Base-by-base conservation (phyloP, 208 protist genomes). In the Trypanosoma caninum region DNA sequence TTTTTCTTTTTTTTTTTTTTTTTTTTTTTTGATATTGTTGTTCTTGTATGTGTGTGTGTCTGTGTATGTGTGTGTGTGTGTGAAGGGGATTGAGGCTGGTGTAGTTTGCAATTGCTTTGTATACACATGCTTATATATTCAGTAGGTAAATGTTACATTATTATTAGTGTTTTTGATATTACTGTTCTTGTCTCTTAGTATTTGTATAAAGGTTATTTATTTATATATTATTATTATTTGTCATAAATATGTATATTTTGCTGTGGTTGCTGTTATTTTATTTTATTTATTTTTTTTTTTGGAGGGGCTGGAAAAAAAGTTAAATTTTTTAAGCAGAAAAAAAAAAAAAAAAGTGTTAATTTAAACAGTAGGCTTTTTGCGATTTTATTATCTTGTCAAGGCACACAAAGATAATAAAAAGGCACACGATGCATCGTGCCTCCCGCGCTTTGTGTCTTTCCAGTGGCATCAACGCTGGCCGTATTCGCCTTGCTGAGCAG, bases 401-500 rank as follows among this genome's bases (percentile, higher is more conserved):
- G n/a, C n/a, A n/a, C n/a, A n/a, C n/a, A n/a, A n/a, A n/a, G n/a
- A n/a, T n/a, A n/a, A n/a, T n/a, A n/a, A n/a, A n/a, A n/a, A n/a
- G n/a, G n/a, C n/a, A n/a, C n/a, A n/a, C n/a, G 33, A 71, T 65
- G 65, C 44, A 51, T 7, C 11, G n/a, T 2, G 27, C 14, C 34
- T 52, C 59, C 35, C 18, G 59, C 35, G 16, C 46, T 33, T 57
- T 65, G 41, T 52, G 79, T 52, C 59, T 89, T 18, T 41, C 53
- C 41, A 81, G 71, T 54, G 79, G 79, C 55, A 88, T 94, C 55
- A 82, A 83, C 58, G 50, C 68, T 10, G 83, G 87, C 4, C 83
- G 87, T 23, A 65, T 75, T 33, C 72, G 62, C 5, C 79, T 94
- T 2, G 82, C 84, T 0, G 58, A 84, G 73, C 84, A 94, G 78